These are phyloP conservation scores for Pleurotus cornucopiae DNA, from an alignment of 768 basidiomycete genomes.

Conservation along the genomic window DNA sequence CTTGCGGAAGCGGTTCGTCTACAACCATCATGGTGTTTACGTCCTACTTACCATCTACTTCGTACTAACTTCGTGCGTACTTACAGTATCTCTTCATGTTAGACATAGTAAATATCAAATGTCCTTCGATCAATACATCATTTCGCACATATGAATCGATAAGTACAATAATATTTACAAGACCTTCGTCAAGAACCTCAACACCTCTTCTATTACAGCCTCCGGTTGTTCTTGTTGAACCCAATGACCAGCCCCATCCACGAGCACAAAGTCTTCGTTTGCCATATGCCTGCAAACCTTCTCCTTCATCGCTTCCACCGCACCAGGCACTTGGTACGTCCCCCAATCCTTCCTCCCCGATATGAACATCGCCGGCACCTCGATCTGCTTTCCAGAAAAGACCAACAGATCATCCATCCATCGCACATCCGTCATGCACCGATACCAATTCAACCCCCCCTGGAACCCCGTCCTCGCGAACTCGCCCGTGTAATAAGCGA, in stretches of 20 bases:
- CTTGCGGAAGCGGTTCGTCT: too few species aligned
- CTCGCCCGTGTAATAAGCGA: conserved; percentile 43
- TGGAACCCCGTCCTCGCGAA: conserved; percentile 56
- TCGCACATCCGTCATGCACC: conserved; percentile 30
- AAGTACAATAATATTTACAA: background rate
- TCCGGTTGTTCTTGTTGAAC: conserved; percentile 49
- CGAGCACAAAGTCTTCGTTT: conserved; percentile 43
- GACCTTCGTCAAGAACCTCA: conserved; percentile 6
- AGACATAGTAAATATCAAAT: too few species aligned
- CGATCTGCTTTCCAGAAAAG: conserved; percentile 41
- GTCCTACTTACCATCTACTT: too few species aligned
- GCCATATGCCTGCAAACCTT: conserved; percentile 30
- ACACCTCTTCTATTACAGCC: background rate
- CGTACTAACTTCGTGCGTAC: too few species aligned
- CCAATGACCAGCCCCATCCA: conserved; percentile 61
- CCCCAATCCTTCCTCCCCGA: conserved; percentile 31
- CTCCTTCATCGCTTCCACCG: conserved; percentile 37
- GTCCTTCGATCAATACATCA: too few species aligned
- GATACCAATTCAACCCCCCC: conserved; percentile 59
- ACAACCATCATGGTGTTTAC: too few species aligned
- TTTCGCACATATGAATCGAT: too few species aligned
- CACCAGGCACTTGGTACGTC: conserved; percentile 11
- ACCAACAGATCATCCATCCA: conserved; percentile 36
- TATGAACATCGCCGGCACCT: conserved; percentile 55
- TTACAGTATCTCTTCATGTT: too few species aligned